Conservation (phyloP, 192 early-diverging fungal species). For the Backusella macrospora region DNA sequence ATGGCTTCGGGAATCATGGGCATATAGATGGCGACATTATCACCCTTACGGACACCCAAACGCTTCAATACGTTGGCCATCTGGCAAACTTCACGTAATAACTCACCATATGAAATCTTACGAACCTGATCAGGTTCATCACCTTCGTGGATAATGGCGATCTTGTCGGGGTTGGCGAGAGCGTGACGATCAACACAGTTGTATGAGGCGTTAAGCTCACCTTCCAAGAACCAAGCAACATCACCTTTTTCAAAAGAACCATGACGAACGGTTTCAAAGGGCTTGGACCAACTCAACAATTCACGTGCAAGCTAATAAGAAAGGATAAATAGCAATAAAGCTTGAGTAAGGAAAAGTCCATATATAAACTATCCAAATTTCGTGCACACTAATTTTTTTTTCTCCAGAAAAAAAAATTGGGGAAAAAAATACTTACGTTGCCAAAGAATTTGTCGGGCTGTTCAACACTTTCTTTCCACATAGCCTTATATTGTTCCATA, state of each 20-base stretch:
- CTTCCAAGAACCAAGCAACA: conserved; percentile 92
- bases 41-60: conserved; percentile 87
- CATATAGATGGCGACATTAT: conserved; percentile 96
- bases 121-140: conserved; percentile 82
- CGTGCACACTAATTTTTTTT: neutral
- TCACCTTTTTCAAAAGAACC: conserved; percentile 85
- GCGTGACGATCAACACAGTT: conserved; percentile 98
- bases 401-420: neutral
- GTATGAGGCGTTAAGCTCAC: conserved; percentile 89
- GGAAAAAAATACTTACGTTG: conserved; percentile 52
- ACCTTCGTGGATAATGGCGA: conserved; percentile 86
- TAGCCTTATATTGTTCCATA: conserved; percentile 75
- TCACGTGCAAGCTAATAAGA: conserved; percentile 67
- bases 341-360: neutral
- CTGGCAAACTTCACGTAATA: conserved; percentile 80
- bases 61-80: conserved; percentile 85
- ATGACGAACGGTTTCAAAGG: conserved; percentile 70
- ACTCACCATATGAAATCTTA: conserved; percentile 82
- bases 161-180: conserved; percentile 67
- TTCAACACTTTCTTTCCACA: conserved; percentile 81
- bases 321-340: neutral
- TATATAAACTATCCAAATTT: neutral
- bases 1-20: conserved; percentile 96
- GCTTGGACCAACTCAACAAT: conserved; percentile 78
- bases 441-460: conserved; percentile 86